phyloP scores from a whole-genome alignment of 148 eudicot species.

The Persicaria maculosa region DNA sequence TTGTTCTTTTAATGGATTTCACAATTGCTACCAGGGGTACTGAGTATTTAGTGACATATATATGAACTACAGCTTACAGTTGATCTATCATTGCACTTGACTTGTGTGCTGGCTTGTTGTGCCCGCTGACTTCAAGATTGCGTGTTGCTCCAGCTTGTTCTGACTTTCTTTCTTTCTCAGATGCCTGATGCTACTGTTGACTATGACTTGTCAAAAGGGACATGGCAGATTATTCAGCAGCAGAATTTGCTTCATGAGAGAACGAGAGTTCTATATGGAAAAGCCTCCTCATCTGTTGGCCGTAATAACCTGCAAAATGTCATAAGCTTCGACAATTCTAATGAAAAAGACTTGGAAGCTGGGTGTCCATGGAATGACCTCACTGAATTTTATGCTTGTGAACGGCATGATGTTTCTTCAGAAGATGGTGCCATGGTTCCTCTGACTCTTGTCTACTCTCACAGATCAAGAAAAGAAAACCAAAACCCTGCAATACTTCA shows the following conservation, averaged over 20 bases:
- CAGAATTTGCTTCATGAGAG: slow-evolving; percentile 82
- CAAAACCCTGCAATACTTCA: slow-evolving; percentile 81
- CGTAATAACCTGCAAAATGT: slow-evolving; percentile 21
- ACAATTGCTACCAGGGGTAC: not conserved
- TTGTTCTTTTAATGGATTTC: not conserved
- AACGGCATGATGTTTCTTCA: slow-evolving; percentile 56
- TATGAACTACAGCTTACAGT: not conserved
- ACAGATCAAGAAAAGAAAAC: slow-evolving; percentile 38
- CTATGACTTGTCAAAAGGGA: slow-evolving; percentile 67
- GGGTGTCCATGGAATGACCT: slow-evolving; percentile 73
- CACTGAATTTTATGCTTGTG: slow-evolving; percentile 87
- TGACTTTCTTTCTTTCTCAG: slow-evolving; percentile 27
- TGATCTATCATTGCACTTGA: not conserved
- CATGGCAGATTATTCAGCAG: slow-evolving; percentile 88
- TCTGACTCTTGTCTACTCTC: slow-evolving; percentile 65
- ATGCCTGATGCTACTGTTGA: slow-evolving; percentile 97
- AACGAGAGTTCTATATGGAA: slow-evolving; percentile 71
- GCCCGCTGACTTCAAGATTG: not conserved
- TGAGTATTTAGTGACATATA: not conserved
- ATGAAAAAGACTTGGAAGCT: slow-evolving; percentile 22
- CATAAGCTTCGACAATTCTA: slow-evolving; percentile 22
- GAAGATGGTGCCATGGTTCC: slow-evolving; percentile 68
- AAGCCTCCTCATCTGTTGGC: slow-evolving; percentile 34
- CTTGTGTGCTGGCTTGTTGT: not conserved
- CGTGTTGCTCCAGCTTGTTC: slow-evolving; percentile 2